phyloP scores from a whole-genome alignment of 768 basidiomycete species.

The Phaeotremella fagi region DNA sequence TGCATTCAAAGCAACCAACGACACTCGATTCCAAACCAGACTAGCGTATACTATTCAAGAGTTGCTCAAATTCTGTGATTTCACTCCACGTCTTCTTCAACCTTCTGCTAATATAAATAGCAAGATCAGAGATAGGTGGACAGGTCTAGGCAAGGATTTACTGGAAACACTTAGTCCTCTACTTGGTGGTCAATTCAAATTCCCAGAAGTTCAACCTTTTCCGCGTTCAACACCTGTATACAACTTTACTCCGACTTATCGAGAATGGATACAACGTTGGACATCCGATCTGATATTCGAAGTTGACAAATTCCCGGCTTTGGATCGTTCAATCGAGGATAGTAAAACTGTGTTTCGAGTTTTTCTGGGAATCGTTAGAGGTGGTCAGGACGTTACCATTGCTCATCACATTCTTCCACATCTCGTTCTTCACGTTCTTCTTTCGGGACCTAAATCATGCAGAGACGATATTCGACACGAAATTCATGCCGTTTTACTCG shows the following conservation, averaged over 20 bases:
- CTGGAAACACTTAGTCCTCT: conserved; percentile 81
- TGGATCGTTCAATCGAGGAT: conserved; percentile 35
- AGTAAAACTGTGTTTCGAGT: conserved; percentile 70
- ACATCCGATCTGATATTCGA: conserved; percentile 68
- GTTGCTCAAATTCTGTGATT: conserved; percentile 77
- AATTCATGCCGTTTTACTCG: conserved; percentile 72
- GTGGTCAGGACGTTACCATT: conserved; percentile 86
- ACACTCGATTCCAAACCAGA: conserved; percentile 82
- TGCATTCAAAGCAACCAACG: conserved; percentile 87
- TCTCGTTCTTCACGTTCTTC: conserved; percentile 75
- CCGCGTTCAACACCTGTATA: conserved; percentile 69
- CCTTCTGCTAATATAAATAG: conserved; percentile 54
- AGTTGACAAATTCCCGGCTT: conserved; percentile 36
- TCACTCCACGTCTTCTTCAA: conserved; percentile 68
- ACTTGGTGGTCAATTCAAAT: conserved; percentile 55
- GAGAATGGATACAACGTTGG: conserved; percentile 95
- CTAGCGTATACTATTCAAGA: conserved; percentile 91
- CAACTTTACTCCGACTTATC: conserved; percentile 67
- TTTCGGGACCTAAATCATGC: conserved; percentile 64
- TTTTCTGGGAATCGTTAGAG: conserved; percentile 64
- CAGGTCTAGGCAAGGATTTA: conserved; percentile 70
- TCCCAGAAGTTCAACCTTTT: conserved; percentile 51
- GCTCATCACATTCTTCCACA: conserved; percentile 87
- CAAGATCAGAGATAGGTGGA: conserved; percentile 73
- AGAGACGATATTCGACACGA: conserved; percentile 66